phyloP scores from a whole-genome alignment of 2,329 filamentous ascomycete genomes.

The Iodosphaeria phyllophila region DNA sequence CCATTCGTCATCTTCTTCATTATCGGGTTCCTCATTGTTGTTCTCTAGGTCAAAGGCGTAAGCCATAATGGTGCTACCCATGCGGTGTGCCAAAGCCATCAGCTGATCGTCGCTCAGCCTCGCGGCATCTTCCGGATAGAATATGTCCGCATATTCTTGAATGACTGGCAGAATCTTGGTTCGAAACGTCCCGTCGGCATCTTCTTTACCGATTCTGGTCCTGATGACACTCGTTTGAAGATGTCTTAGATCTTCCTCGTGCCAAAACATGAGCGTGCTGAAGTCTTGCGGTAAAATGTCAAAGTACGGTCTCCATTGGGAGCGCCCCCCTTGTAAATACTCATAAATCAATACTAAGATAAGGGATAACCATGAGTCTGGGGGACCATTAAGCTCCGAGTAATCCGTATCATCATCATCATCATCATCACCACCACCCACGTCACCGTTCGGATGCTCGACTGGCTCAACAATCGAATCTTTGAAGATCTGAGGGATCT shows the following conservation, averaged over 20 bases:
- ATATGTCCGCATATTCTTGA: constrained; percentile 23
- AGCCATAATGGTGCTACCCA: constrained; percentile 82
- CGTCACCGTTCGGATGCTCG: no score
- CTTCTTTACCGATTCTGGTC: constrained; percentile 54
- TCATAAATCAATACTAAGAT: constrained; percentile 76
- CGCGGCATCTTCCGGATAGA: constrained; percentile 19
- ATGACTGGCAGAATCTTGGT: constrained; percentile 31
- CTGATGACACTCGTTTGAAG: constrained; percentile 64
- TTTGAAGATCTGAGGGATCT: constrained; percentile 34
- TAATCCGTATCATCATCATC: constrained; percentile 20
- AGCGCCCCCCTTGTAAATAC: constrained; percentile 34
- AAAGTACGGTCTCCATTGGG: constrained; percentile 64
- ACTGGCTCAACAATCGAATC: no score
- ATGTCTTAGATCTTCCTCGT: constrained; percentile 44
- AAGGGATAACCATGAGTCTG: constrained; percentile 35
- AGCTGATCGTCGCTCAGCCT: constrained; percentile 24
- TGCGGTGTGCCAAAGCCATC: constrained; percentile 45
- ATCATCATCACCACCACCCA: constrained; percentile 13
- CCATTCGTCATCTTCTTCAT: constrained; percentile 44
- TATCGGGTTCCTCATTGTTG: constrained; percentile 26
- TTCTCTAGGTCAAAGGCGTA: constrained; percentile 72
- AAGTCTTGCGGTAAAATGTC: constrained; percentile 53
- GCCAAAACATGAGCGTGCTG: constrained; percentile 86
- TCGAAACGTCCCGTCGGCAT: constrained; percentile 52
- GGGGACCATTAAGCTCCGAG: constrained; percentile 13